Conservation (phyloP, 805 yeast species). For the Wickerhamomyces canadensis region DNA sequence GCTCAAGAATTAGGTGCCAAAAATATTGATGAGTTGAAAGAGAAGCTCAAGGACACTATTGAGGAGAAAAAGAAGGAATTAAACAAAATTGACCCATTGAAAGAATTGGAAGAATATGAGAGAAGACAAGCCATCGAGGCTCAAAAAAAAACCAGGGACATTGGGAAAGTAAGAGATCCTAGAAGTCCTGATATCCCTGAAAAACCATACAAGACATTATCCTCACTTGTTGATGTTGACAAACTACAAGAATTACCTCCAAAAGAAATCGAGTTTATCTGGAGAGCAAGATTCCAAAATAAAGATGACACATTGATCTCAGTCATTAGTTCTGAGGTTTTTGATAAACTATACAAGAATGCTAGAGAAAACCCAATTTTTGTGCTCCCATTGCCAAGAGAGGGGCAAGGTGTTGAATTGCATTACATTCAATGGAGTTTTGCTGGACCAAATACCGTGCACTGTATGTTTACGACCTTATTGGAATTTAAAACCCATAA, state of each 20-base stretch:
- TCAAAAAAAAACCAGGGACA: constrained; percentile 18
- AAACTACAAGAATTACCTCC: constrained; percentile 52
- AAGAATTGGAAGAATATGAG: constrained; percentile 56
- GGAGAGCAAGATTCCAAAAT: constrained; percentile 81
- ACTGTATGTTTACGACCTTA: constrained; percentile 85
- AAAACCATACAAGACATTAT: constrained; percentile 66
- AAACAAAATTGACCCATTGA: constrained; percentile 61
- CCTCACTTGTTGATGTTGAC: constrained; percentile 63
- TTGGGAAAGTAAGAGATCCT: constrained; percentile 28
- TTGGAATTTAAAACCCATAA: constrained; percentile 88
- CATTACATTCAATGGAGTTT: constrained; percentile 94
- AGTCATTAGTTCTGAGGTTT: constrained; percentile 50
- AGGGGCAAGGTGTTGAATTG: constrained; percentile 56
- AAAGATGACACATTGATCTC: constrained; percentile 63
- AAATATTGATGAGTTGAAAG: constrained; percentile 54
- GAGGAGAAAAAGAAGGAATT: constrained; percentile 49
- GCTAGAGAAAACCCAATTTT: constrained; percentile 78
- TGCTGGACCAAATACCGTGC: constrained; percentile 77
- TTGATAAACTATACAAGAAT: constrained; percentile 51
- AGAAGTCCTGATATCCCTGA: constrained; percentile 31
- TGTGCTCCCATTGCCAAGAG: constrained; percentile 84
- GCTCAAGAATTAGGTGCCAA: constrained; percentile 38
- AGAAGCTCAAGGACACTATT: constrained; percentile 55
- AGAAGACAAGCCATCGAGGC: constrained; percentile 27
- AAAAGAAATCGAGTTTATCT: constrained; percentile 69